A percentile compares a stretch with the other conserved stretches of the same genome.
Evolutionary conservation across 805 yeast species (phyloP).

Genomic region (Wickerhamiella occidentalis): DNA sequence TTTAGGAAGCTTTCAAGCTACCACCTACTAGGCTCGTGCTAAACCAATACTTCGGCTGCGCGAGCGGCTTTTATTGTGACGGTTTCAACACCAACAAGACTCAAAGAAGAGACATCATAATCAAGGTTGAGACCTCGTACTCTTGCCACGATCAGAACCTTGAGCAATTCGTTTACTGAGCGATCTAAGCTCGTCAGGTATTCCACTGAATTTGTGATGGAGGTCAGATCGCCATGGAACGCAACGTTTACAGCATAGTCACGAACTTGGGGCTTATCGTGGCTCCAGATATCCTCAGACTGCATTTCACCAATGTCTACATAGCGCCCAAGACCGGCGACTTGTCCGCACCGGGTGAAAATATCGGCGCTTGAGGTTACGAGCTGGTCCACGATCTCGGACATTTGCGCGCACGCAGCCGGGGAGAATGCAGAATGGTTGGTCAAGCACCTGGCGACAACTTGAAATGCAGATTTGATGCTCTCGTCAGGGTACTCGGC

Average conservation of each 20-base stretch:
- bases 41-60: conserved; percentile 5
- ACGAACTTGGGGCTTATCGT: background rate
- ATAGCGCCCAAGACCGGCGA: conserved; percentile 4
- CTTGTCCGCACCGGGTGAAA: background rate
- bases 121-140: background rate
- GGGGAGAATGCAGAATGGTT: background rate
- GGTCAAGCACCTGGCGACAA: background rate
- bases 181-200: background rate
- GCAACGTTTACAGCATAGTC: background rate
- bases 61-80: background rate
- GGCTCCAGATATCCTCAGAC: background rate
- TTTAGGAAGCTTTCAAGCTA: too few species aligned
- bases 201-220: background rate
- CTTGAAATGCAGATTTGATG: background rate
- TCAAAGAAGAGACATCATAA: background rate
- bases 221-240: background rate
- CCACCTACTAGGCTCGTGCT: too few species aligned
- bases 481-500: background rate
- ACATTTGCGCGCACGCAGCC: background rate
- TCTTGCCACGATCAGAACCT: background rate
- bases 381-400: background rate
- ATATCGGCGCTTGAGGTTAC: background rate
- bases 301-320: conserved; percentile 7
- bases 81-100: background rate
- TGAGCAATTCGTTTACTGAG: background rate